Base-by-base conservation (phyloP, 75 land plant genomes). In the Sequoiadendron giganteum region DNA sequence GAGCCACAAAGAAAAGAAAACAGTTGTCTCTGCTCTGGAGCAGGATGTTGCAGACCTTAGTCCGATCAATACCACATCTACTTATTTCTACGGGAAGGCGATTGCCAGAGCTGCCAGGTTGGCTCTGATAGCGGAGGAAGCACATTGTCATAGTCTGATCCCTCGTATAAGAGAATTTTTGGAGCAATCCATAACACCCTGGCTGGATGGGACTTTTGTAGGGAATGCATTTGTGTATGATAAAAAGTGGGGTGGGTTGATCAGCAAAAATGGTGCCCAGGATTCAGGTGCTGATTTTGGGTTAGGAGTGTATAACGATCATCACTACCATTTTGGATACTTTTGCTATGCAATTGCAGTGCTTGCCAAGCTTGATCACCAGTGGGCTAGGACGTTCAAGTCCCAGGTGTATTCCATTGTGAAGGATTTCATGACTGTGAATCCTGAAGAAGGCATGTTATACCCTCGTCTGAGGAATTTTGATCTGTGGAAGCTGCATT, bases 271-370 rank as follows among this genome's bases (percentile, higher is more conserved):
- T n/a, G 86, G 86, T 11, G 49, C 88, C 39, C 30, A 14, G 28
- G 86, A 87, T 54, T 28, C 86, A 3, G 89, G 86, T 19, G 88
- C 91, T 5, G 91, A 90, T 58, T 91, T 90, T 32, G 91, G 88
- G 10, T 39, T 76, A 2, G 92, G 91, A 38, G 77, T 83, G 10
- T 91, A 91, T 70, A 90, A 90, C 40, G 92, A 91, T 47, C 91
- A 87, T 58, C 92, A 91, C 58, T 90, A 58, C 86, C 91, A 90
- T 40, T 87, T 85, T 56, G 92, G 92, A 25, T 91, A 91, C 86
- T 91, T 91, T 49, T 56, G 73, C 45, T 91, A 91, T 36, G 92
- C 91, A 19, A 88, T 85, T 39, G 92, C 92, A 18, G 86, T 90
- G 39, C 92, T 91, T 52, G 88, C 91, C 34, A 91, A 90, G 88